Evolutionary conservation across 441 rosid species (phyloP), one percentile per base, ranked within the genome.

Genomic region (Codiaeum variegatum): DNA sequence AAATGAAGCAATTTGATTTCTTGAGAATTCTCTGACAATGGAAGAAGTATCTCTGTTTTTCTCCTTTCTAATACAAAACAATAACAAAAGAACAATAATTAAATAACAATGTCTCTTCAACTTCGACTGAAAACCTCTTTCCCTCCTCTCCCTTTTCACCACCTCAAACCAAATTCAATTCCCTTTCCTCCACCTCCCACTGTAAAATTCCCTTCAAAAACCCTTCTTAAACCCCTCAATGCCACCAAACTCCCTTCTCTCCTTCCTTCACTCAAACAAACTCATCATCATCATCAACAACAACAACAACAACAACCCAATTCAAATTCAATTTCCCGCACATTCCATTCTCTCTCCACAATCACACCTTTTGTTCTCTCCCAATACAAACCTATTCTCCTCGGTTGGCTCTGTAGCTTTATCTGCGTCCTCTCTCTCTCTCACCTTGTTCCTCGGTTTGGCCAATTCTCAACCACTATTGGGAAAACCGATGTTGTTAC

Each of bases 371-470:
- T 74, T 67, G 69, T 92, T 47, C 78, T 83, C 75, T 76, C 94
- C 67, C 92, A 94, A 67, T 68, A 70, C 69, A 80, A 23, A 47
- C 75, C 83, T 76, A 78, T 94, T 79, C 86, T 94, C 76, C 76
- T 81, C 16, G 97, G 93, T 15, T 92, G 97, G 97, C 81, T 94
- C 72, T 92, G 88, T 80, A 85, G 97, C 77, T 81, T 86, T 56
- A 64, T 89, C 69, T 92, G 97, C 12, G 96, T 80, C 59, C 77
- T 84, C 63, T 91, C 96, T 40, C 92, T 94, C 52, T 88, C 93
- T 54, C 85, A 76, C 66, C 81, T 90, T 70, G 84, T 92, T 76
- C 91, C 98, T 18, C 81, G 83, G 56, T 46, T 91, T 42, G 94
- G 94, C 0, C 82, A 82, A 11, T 76, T 94, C 74, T 82, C 97